Percentiles rank a stretch among this genome's conserved stretches.
These are phyloP conservation scores for Candida xiaguanensis DNA, from an alignment of 805 yeast genomes.

Conservation along the genomic window DNA sequence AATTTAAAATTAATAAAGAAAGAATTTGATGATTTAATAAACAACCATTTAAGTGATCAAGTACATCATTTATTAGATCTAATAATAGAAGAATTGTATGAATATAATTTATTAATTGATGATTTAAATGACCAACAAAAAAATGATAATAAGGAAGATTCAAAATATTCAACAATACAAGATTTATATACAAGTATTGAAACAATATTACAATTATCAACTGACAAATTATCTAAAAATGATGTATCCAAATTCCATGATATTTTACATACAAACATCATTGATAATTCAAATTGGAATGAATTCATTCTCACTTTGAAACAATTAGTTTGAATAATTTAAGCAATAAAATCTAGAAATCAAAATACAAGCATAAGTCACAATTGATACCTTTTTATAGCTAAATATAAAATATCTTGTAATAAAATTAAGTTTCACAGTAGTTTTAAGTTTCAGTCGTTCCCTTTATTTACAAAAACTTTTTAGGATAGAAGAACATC, in stretches of 20 bases:
- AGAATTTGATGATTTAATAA: conserved; percentile 9
- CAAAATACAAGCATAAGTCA: too few relatives aligned
- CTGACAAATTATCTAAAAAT: conserved; percentile 2
- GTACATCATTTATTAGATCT: conserved; percentile 9
- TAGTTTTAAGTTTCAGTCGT: too few relatives aligned
- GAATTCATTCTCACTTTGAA: conserved; percentile 2
- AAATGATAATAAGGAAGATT: neutral
- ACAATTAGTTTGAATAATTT: neutral
- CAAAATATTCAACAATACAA: neutral
- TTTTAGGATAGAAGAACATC: too few relatives aligned
- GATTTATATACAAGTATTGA: conserved; percentile 5
- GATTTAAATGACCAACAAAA: conserved; percentile 3
- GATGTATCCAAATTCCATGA: conserved; percentile 9
- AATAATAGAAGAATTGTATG: conserved; percentile 7
- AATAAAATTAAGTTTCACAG: too few relatives aligned
- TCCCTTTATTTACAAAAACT: too few relatives aligned
- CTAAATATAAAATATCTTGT: too few relatives aligned
- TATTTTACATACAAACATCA: conserved; percentile 2
- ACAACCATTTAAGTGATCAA: conserved; percentile 8
- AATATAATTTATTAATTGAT: conserved; percentile 9
- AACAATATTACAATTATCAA: conserved; percentile 3
- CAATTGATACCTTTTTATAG: too few relatives aligned
- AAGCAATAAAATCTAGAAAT: too few relatives aligned
- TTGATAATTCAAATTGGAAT: conserved; percentile 8
- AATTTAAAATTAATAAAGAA: conserved; percentile 6